Conservation (phyloP, 768 basidiomycete species). For the Suillus sp. region DNA sequence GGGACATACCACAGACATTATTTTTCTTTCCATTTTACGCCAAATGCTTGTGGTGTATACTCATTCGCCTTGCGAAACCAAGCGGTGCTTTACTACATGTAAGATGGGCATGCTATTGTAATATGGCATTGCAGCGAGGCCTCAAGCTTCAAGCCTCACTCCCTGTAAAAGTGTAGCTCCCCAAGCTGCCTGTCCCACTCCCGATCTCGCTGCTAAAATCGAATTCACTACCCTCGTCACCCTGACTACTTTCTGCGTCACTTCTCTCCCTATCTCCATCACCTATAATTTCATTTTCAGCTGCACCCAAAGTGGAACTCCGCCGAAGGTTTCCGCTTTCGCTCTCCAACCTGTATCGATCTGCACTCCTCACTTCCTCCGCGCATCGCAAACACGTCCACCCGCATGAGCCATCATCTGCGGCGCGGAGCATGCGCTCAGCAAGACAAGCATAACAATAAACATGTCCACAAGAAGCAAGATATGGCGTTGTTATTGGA, state of each 20-base stretch:
- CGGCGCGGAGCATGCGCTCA: conserved; percentile 73
- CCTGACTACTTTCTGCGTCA: conserved; percentile 20
- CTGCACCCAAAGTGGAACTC: conserved; percentile 34
- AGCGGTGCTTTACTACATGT: background rate
- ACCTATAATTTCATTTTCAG: conserved; percentile 34
- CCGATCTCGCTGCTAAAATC: conserved; percentile 55
- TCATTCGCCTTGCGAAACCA: background rate
- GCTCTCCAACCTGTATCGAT: conserved; percentile 40
- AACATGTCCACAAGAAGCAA: conserved; percentile 78
- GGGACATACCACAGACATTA: conserved; percentile 9
- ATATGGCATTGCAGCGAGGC: background rate
- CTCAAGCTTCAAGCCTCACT: background rate
- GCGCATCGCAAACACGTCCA: conserved; percentile 90
- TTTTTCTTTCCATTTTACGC: background rate
- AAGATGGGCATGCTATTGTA: too few relatives aligned
- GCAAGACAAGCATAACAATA: conserved; percentile 96
- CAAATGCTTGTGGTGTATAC: background rate
- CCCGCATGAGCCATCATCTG: conserved; percentile 57
- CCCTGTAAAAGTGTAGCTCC: conserved; percentile 6
- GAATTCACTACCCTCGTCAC: conserved; percentile 50
- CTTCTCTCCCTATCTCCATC: conserved; percentile 31
- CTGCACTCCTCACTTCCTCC: conserved; percentile 61
- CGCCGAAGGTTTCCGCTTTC: conserved; percentile 36
- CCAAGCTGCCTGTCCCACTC: conserved; percentile 38
- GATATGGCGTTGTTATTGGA: conserved; percentile 81